Evolutionary conservation across 176 grass and related monocot species (phyloP).

Genomic region (Coix lacrymajobi): DNA sequence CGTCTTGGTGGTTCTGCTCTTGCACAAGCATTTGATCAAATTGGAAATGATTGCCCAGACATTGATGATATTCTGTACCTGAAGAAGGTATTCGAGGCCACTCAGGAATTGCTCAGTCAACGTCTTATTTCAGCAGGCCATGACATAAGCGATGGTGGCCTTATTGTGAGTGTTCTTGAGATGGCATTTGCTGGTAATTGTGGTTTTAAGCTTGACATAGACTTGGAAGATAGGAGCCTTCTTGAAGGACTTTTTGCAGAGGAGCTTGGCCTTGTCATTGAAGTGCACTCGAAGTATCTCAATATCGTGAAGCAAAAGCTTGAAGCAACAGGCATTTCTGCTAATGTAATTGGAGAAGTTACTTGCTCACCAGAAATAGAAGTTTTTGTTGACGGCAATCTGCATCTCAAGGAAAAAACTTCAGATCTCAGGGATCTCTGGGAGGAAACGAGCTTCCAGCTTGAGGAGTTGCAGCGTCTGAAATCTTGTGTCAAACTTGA

Average conservation of each 20-base stretch:
- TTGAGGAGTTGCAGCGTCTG: conserved; percentile 66
- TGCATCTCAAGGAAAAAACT: conserved; percentile 60
- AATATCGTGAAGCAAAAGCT: conserved; percentile 53
- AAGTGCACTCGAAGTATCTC: conserved; percentile 43
- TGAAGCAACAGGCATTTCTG: conserved; percentile 45
- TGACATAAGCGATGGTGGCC: conserved; percentile 83
- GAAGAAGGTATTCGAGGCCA: conserved; percentile 55
- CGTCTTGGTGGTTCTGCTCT: conserved; percentile 79
- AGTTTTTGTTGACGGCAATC: conserved; percentile 46
- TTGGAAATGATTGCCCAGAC: conserved; percentile 82
- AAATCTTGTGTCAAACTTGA: conserved; percentile 70
- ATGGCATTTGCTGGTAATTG: conserved; percentile 92
- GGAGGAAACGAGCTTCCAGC: conserved; percentile 87
- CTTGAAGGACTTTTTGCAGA: conserved; percentile 69
- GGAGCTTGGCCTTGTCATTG: conserved; percentile 80
- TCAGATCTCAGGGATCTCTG: conserved; percentile 65
- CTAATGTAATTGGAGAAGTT: conserved; percentile 65
- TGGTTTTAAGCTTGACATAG: conserved; percentile 59
- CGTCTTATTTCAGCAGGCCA: conserved; percentile 65
- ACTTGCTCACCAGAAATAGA: conserved; percentile 43
- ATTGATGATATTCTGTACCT: conserved; percentile 75
- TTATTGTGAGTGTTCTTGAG: conserved; percentile 68
- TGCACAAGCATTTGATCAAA: conserved; percentile 82
- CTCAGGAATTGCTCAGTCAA: conserved; percentile 69
- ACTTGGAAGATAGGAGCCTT: conserved; percentile 37